Evolutionary conservation across 176 grass and related monocot genomes (phyloP).

Genomic region (Triticum aestivum): IWGSC_CS_RefSeq_v2.1 NC_057810.1:640134383-640134882

Average conservation of each 20-base stretch:
- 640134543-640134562: conserved; percentile 79
- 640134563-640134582: conserved; percentile 47
- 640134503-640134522: conserved; percentile 85
- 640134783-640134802: conserved; percentile 59
- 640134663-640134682: conserved; percentile 57
- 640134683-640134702: conserved; percentile 44
- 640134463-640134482: conserved; percentile 87
- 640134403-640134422: conserved; percentile 78
- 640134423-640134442: conserved; percentile 46
- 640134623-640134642: conserved; percentile 50
- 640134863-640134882: conserved; percentile 78
- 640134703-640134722: conserved; percentile 81
- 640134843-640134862: conserved; percentile 95
- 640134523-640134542: conserved; percentile 94
- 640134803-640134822: conserved; percentile 66
- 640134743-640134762: conserved; percentile 75
- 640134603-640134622: conserved; percentile 22
- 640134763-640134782: conserved; percentile 79
- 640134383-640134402: conserved; percentile 45
- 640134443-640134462: conserved; percentile 76
- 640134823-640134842: conserved; percentile 77
- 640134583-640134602: conserved; percentile 22
- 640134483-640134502: conserved; percentile 86
- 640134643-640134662: conserved; percentile 62
- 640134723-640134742: conserved; percentile 70